Evolutionary conservation across 2,329 filamentous ascomycete species (phyloP).

Genomic region (Ophiognomonia clavigignenti-juglandacearum): DNA sequence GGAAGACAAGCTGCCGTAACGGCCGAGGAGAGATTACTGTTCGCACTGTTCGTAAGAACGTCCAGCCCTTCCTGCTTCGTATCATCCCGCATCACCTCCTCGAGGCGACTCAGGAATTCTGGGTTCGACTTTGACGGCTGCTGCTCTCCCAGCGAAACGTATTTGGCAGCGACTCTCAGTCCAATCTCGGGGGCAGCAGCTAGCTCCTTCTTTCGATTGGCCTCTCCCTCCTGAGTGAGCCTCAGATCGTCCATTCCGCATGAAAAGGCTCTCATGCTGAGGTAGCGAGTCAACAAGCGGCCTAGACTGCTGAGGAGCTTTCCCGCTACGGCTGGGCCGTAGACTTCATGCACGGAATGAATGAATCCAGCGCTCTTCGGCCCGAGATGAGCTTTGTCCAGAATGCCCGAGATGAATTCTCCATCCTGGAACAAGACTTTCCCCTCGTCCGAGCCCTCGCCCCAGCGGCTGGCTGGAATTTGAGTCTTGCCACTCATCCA

Average conservation of each 20-base stretch:
- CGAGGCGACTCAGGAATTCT: slow-evolving; percentile 71
- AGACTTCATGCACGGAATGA: slow-evolving; percentile 88
- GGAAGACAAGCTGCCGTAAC: slow-evolving; percentile 81
- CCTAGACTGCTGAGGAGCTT: slow-evolving; percentile 86
- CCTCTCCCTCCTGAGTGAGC: slow-evolving; percentile 76
- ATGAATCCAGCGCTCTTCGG: slow-evolving; percentile 82
- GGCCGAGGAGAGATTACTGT: slow-evolving; percentile 65
- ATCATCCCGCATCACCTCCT: slow-evolving; percentile 87
- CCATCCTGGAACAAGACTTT: slow-evolving; percentile 79
- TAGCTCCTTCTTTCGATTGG: slow-evolving; percentile 63
- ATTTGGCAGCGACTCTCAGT: slow-evolving; percentile 75
- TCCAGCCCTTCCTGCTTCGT: slow-evolving; percentile 89
- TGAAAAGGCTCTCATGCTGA: slow-evolving; percentile 92
- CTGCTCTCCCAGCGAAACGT: slow-evolving; percentile 73
- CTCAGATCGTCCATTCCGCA: slow-evolving; percentile 96
- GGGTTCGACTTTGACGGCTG: slow-evolving; percentile 59
- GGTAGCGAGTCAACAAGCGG: slow-evolving; percentile 78
- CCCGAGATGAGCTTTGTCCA: slow-evolving; percentile 94
- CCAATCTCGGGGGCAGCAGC: slow-evolving; percentile 65
- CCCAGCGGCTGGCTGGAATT: slow-evolving; percentile 78
- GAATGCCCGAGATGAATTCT: slow-evolving; percentile 81
- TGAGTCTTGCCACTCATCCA: slow-evolving; percentile 76
- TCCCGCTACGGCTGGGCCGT: slow-evolving; percentile 81
- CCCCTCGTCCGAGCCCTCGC: slow-evolving; percentile 69
- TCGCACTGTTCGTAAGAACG: slow-evolving; percentile 71